Conservation (phyloP, 768 basidiomycete genomes). For the Leccinum fibrillosum region DNA sequence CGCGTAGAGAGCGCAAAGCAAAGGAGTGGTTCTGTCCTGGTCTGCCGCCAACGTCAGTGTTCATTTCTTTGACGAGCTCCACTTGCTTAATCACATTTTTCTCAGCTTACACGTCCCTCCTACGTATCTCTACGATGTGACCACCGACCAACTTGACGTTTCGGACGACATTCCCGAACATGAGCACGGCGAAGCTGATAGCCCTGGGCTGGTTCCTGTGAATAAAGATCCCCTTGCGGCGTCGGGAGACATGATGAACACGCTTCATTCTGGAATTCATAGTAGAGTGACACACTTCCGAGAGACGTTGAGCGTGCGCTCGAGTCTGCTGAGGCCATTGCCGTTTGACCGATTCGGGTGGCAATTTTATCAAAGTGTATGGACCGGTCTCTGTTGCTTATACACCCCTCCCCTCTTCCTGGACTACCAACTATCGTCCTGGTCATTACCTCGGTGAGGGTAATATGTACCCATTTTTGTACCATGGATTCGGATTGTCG, state of each 20-base stretch:
- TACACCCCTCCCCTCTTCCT: neutral
- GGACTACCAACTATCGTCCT: neutral
- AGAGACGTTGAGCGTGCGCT: constrained; percentile 28
- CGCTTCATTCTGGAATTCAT: constrained; percentile 27
- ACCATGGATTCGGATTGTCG: neutral
- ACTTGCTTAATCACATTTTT: neutral
- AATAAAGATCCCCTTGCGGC: constrained; percentile 13
- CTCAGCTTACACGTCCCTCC: constrained; percentile 81
- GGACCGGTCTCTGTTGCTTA: neutral
- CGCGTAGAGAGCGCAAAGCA: constrained; percentile 83
- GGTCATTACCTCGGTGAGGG: neutral
- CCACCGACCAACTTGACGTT: constrained; percentile 45
- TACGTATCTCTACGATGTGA: constrained; percentile 68
- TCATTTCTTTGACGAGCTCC: neutral
- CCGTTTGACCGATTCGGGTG: constrained; percentile 6
- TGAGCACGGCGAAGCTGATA: constrained; percentile 13
- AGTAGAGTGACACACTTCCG: constrained; percentile 28
- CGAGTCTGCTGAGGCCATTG: constrained; percentile 6
- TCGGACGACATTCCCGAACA: constrained; percentile 27
- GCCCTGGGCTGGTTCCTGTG: neutral
- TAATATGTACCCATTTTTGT: neutral
- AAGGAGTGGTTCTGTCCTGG: constrained; percentile 97
- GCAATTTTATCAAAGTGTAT: neutral
- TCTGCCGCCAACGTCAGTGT: constrained; percentile 87
- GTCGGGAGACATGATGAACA: constrained; percentile 19